A percentile compares a stretch with the other conserved stretches of the same genome.
Evolutionary conservation across 2,329 filamentous ascomycete species (phyloP).

Genomic region (Clarireedia homoeocarpa): DNA sequence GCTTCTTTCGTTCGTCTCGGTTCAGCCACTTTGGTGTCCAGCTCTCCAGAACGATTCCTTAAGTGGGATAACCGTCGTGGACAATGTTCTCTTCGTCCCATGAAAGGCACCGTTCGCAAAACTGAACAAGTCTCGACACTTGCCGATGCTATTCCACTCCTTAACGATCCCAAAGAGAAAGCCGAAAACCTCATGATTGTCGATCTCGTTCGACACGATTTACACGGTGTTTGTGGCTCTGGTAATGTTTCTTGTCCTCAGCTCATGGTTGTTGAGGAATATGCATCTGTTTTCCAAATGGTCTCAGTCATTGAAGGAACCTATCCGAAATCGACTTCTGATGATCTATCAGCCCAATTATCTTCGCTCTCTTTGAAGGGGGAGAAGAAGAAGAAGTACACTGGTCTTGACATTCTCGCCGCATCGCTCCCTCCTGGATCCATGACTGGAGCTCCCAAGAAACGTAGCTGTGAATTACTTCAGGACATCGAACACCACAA

Average conservation of each 20-base stretch:
- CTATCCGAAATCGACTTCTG: slow-evolving; percentile 33
- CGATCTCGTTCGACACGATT: slow-evolving; percentile 87
- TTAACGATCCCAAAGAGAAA: slow-evolving; percentile 79
- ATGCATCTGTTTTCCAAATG: slow-evolving; percentile 86
- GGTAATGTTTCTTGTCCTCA: slow-evolving; percentile 67
- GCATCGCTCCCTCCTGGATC: slow-evolving; percentile 78
- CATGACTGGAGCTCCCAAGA: slow-evolving; percentile 96
- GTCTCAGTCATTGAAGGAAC: slow-evolving; percentile 77
- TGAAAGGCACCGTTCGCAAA: slow-evolving; percentile 95
- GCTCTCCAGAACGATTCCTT: slow-evolving; percentile 85
- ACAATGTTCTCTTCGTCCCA: slow-evolving; percentile 74
- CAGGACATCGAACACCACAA: slow-evolving; percentile 53
- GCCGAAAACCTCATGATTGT: slow-evolving; percentile 99
- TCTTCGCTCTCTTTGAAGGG: slow-evolving; percentile 6
- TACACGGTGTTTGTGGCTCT: slow-evolving; percentile 75
- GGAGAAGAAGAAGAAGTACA: slow-evolving; percentile 32
- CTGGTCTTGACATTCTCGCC: slow-evolving; percentile 69
- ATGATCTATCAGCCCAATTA: slow-evolving; percentile 2
- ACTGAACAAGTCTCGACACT: slow-evolving; percentile 55
- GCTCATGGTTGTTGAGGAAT: slow-evolving; percentile 82
- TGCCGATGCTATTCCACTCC: slow-evolving; percentile 62
- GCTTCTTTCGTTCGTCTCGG: slow-evolving; percentile 72
- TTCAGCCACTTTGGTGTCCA: slow-evolving; percentile 64
- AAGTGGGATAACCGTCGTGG: slow-evolving; percentile 51
- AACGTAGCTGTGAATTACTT: slow-evolving; percentile 80